A percentile compares a stretch with the other conserved stretches of the same genome.
Evolutionary conservation across 371 early-diverging fungal species (phyloP).

Genomic region (Mucor saturninus): DNA sequence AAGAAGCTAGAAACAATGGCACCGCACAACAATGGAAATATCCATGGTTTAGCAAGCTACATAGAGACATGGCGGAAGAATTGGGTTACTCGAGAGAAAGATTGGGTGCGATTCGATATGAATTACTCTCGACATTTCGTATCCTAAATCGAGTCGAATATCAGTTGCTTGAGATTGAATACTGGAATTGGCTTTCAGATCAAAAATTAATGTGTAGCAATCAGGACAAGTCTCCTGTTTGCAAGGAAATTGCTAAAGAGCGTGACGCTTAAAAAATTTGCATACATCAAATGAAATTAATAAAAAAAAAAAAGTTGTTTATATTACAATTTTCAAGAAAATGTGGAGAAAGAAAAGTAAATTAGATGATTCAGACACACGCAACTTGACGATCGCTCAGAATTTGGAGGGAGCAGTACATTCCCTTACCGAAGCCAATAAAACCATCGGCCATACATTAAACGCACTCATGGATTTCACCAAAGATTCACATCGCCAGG

Average conservation of each 20-base stretch:
- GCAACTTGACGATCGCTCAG: neutral
- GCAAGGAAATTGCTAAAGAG: neutral
- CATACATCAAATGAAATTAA: neutral
- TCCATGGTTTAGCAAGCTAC: conserved; percentile 39
- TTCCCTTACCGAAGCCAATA: neutral
- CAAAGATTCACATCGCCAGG: neutral
- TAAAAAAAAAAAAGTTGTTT: neutral
- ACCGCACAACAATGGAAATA: conserved; percentile 6
- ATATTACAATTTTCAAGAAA: neutral
- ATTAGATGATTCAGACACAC: neutral
- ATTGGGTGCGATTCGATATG: conserved; percentile 56
- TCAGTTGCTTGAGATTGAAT: conserved; percentile 55
- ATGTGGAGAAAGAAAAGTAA: neutral
- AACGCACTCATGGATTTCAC: neutral
- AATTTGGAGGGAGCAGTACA: neutral
- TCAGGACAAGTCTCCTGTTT: neutral
- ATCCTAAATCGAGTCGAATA: conserved; percentile 54
- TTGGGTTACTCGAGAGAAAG: conserved; percentile 54
- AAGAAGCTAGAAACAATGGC: conserved; percentile 12
- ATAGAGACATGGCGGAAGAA: conserved; percentile 54
- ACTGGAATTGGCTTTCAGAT: conserved; percentile 62
- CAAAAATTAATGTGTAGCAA: conserved; percentile 42
- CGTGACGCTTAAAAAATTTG: neutral
- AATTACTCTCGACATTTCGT: conserved; percentile 51
- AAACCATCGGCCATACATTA: neutral